Percentiles rank a stretch among this genome's conserved stretches.
Conservation (phyloP, 2,329 filamentous ascomycete genomes). For the Nemania sp. region DNA sequence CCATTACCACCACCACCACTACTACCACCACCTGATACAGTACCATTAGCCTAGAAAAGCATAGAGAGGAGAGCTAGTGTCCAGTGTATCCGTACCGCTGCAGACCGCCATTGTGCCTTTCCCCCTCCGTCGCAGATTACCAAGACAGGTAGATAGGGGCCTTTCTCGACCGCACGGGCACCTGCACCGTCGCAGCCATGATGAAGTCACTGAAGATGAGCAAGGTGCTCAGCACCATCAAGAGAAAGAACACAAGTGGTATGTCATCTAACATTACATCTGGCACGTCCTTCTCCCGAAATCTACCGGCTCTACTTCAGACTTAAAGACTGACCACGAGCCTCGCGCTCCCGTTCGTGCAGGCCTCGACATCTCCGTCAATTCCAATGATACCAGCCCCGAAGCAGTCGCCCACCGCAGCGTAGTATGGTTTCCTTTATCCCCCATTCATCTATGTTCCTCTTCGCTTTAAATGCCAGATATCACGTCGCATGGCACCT, state of each 20-base stretch:
- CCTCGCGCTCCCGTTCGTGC: conserved; percentile 7
- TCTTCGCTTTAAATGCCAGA: conserved; percentile 1
- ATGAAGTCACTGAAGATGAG: conserved; percentile 66
- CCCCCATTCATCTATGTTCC: neutral
- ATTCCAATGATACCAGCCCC: conserved; percentile 66
- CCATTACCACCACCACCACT: neutral
- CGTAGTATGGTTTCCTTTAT: conserved; percentile 66
- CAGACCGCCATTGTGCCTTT: conserved; percentile 16
- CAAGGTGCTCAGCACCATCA: conserved; percentile 68
- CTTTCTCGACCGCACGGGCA: conserved; percentile 8
- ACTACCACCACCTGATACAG: neutral
- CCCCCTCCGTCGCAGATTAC: too few species aligned
- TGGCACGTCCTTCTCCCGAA: neutral
- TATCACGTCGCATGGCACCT: conserved; percentile 12
- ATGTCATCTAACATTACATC: conserved; percentile 18
- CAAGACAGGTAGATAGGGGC: neutral
- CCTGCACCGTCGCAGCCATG: conserved; percentile 33
- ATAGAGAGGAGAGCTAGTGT: neutral
- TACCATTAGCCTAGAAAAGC: neutral
- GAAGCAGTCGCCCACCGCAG: conserved; percentile 74
- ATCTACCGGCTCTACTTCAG: neutral
- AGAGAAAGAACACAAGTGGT: conserved; percentile 58
- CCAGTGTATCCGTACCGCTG: neutral
- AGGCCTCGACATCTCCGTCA: conserved; percentile 44
- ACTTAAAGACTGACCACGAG: conserved; percentile 22